Base-by-base conservation (phyloP, 164 flowering plant species). In the Euptelea pleiosperma region DNA sequence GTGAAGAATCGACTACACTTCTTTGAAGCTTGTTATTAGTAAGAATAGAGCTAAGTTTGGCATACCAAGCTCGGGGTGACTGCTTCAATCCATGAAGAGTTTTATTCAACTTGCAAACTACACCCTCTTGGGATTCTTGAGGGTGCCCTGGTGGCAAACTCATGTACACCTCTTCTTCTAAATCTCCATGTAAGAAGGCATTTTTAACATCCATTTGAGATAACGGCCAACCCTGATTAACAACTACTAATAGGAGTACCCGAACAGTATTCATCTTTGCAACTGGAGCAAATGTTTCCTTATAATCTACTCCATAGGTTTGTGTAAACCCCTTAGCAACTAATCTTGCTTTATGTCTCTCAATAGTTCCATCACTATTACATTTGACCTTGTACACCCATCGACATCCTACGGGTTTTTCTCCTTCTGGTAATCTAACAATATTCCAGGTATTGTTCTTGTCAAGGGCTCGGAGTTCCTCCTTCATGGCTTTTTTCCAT, bases 311-410 rank as follows among this genome's bases (percentile, higher is more conserved):
- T 11, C 18, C 44, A 52, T 52, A 52, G 3, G 41, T 48, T 26
- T 48, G 33, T 3, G 16, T 22, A 48, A 21, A 48, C 8, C 52
- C 33, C n/a, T 11, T 16, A 19, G 45, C 26, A 6, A 57, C 51
- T 3, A 57, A 2, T n/a, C 25, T 25, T 3, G 33, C 39, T 30
- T 57, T 57, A n/a, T 28, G 51, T 18, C 26, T 1, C 21, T 31
- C 51, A 24, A 57, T 31, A 8, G 46, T 37, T 11, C 46, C 46
- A 39, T 55, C 58, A 42, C 61, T 57, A 1, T 30, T 57, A 8
- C 28, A 42, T 19, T 57, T 57, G 8, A 30, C 11, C 33, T 29
- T 29, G 15, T 42, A 57, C 3, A 57, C 25, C 40, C 41, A 45
- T 4, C 29, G 7, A 28, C 61, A 57, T 8, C 51, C 51, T 0